Percentiles rank a stretch among this genome's conserved stretches.
Evolutionary conservation across 805 yeast species (phyloP).

Genomic region (Starmerella floris): DNA sequence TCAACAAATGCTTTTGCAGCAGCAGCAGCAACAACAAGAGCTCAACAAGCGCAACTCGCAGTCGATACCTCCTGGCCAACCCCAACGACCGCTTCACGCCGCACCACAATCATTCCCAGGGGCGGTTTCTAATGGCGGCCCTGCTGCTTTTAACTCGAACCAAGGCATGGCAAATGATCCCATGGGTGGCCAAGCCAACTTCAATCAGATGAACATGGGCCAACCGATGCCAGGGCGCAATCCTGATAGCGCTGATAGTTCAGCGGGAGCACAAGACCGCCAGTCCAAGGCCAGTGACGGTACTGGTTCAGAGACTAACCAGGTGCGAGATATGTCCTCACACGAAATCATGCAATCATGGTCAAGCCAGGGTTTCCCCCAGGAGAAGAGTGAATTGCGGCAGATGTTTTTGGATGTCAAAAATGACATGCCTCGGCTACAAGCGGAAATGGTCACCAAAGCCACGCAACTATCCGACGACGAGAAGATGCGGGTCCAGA

Average conservation of each 20-base stretch:
- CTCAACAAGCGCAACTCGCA: not conserved
- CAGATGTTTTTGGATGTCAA: conserved; percentile 58
- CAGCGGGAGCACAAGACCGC: not conserved
- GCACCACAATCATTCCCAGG: not conserved
- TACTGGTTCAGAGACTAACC: not conserved
- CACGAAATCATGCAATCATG: conserved; percentile 16
- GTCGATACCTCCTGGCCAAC: not conserved
- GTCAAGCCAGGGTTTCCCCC: conserved; percentile 44
- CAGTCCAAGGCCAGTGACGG: not conserved
- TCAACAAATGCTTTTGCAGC: conserved; percentile 7
- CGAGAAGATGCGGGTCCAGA: conserved; percentile 47
- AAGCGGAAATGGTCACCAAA: conserved; percentile 39
- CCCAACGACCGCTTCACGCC: not conserved
- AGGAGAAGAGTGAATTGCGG: conserved; percentile 40
- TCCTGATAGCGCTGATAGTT: not conserved
- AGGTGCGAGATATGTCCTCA: conserved; percentile 11
- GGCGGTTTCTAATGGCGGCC: not conserved
- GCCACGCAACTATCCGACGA: conserved; percentile 47
- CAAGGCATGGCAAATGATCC: not conserved
- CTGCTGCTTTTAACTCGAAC: not conserved
- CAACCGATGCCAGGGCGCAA: not conserved
- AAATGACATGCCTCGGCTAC: conserved; percentile 41
- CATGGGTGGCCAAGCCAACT: not conserved
- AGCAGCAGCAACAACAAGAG: not conserved
- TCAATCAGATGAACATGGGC: not conserved